Evolutionary conservation across 768 basidiomycete species (phyloP).

Genomic region (Stropharia rugosoannulata): DNA sequence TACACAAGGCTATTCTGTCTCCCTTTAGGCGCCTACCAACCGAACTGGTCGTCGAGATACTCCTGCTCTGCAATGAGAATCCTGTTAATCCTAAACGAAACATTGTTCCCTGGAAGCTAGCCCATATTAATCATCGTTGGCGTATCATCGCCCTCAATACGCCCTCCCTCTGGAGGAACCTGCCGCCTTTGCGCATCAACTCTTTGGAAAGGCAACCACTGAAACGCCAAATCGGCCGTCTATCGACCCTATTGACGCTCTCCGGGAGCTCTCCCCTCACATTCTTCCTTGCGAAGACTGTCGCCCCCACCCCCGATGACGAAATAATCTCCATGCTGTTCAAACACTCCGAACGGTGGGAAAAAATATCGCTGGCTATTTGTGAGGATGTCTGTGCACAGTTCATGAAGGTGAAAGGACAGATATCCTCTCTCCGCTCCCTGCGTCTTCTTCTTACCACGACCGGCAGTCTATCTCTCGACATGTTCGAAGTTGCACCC

Average conservation of each 20-base stretch:
- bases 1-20: constrained; percentile 6
- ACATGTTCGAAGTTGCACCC: constrained; percentile 15
- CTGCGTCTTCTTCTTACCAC: constrained; percentile 11
- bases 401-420: constrained; percentile 14
- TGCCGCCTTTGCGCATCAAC: constrained; percentile 2
- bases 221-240: constrained; percentile 1
- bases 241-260: constrained; percentile 8
- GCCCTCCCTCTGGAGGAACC: constrained; percentile 2
- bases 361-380: constrained; percentile 10
- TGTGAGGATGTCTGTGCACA: constrained; percentile 11
- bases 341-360: constrained; percentile 16
- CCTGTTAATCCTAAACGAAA: neutral
- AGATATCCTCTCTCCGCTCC: constrained; percentile 7
- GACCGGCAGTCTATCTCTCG: constrained; percentile 5
- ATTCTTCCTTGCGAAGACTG: constrained; percentile 8
- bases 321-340: constrained; percentile 10
- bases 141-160: constrained; percentile 7
- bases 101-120: neutral
- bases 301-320: constrained; percentile 1
- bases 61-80: constrained; percentile 4
- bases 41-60: constrained; percentile 16
- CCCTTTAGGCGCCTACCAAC: constrained; percentile 10
- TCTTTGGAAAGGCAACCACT: neutral
- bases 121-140: constrained; percentile 3
- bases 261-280: constrained; percentile 10